Percentiles rank a stretch among this genome's conserved stretches.
These are phyloP conservation scores for Conidiobolus incongruus DNA, from an alignment of 371 early-diverging fungal genomes.

Conservation along the genomic window DNA sequence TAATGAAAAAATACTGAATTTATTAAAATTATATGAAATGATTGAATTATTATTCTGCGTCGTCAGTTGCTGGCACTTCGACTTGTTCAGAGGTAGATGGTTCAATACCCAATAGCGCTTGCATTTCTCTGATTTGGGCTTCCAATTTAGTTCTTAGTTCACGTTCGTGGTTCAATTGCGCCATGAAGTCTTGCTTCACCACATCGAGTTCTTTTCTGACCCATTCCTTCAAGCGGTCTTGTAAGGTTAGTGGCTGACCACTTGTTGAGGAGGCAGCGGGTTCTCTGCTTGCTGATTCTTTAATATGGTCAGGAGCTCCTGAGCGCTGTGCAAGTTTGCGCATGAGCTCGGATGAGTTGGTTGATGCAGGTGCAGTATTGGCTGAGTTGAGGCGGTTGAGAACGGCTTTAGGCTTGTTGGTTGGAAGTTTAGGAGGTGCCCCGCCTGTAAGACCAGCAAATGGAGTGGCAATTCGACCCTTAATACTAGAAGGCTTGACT, in stretches of 20 bases:
- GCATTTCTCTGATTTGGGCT: too few relatives aligned
- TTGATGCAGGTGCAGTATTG: neutral
- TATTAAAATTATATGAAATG: too few relatives aligned
- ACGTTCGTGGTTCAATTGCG: neutral
- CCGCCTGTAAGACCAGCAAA: neutral
- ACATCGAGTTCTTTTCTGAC: neutral
- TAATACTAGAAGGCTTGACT: neutral
- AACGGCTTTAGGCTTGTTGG: slow-evolving; percentile 2
- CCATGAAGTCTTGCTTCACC: neutral
- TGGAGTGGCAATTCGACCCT: neutral
- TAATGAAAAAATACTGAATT: too few relatives aligned
- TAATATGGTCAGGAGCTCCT: too few relatives aligned
- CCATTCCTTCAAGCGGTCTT: slow-evolving; percentile 1
- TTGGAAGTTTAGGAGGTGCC: neutral
- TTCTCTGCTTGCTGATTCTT: neutral
- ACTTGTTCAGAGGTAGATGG: too few relatives aligned
- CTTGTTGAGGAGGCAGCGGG: neutral
- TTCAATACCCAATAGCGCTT: too few relatives aligned
- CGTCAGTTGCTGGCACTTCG: too few relatives aligned
- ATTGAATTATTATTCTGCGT: too few relatives aligned
- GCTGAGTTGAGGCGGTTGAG: neutral
- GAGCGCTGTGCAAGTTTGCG: neutral
- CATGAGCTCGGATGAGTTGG: neutral
- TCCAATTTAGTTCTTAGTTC: neutral
- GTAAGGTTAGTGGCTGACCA: neutral